Evolutionary conservation across 2,329 filamentous ascomycete species (phyloP).

Genomic region (Trichoderma aggressivum): DNA sequence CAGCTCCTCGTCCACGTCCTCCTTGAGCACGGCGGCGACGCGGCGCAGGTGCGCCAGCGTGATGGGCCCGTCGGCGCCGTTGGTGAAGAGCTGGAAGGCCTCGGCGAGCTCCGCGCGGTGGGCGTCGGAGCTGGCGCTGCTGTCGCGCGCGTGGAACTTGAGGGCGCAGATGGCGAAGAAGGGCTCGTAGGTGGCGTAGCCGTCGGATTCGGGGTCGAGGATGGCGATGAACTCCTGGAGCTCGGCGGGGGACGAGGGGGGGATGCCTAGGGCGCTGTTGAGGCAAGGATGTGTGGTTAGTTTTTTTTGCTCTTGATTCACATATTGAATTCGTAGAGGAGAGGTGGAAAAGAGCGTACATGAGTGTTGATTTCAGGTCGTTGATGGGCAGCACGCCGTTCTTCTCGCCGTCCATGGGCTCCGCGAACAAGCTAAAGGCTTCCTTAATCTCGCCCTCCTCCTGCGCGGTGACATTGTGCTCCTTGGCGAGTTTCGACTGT

Average conservation of each 20-base stretch:
- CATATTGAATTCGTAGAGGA: not conserved
- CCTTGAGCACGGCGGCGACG: constrained; percentile 77
- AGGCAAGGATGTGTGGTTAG: not conserved
- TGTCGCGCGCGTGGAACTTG: constrained; percentile 65
- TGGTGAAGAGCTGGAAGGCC: constrained; percentile 78
- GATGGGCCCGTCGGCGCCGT: constrained; percentile 56
- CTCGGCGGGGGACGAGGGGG: constrained; percentile 60
- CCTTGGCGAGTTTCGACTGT: constrained; percentile 85
- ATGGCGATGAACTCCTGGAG: constrained; percentile 73
- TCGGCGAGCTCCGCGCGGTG: constrained; percentile 69
- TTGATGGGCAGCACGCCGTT: constrained; percentile 64
- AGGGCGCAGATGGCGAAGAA: constrained; percentile 88
- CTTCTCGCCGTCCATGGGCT: constrained; percentile 68
- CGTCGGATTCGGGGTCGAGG: constrained; percentile 78
- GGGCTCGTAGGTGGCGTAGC: constrained; percentile 72
- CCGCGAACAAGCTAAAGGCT: constrained; percentile 78
- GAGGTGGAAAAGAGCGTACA: constrained; percentile 48
- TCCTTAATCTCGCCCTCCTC: constrained; percentile 90
- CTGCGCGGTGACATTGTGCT: constrained; percentile 78
- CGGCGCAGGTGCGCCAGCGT: constrained; percentile 73
- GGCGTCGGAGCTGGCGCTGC: constrained; percentile 50
- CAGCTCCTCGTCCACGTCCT: constrained; percentile 78
- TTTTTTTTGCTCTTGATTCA: not conserved
- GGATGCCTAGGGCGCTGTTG: constrained; percentile 74
- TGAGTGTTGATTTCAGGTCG: constrained; percentile 68